These are phyloP conservation scores for Penicillium paradoxum DNA, from an alignment of 495 filamentous ascomycete species.

Conservation along the genomic window DNA sequence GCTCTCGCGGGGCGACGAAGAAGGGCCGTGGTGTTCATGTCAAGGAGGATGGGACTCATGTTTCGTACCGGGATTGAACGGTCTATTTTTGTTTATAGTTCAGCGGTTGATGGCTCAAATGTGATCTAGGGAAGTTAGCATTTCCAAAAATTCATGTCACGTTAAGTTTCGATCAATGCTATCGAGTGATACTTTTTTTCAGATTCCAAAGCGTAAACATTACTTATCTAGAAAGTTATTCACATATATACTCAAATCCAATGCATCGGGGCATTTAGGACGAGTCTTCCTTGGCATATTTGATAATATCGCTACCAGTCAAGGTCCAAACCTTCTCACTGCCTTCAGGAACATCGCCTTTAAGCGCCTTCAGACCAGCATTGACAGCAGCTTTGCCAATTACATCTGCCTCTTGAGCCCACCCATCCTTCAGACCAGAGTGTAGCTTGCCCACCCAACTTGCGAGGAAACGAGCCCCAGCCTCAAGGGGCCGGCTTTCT, in stretches of 20 bases:
- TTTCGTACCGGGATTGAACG: constrained; percentile 15
- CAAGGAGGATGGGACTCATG: constrained; percentile 29
- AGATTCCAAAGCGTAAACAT: not conserved
- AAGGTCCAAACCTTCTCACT: constrained; percentile 43
- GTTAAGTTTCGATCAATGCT: not conserved
- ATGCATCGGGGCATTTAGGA: not conserved
- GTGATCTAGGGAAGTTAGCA: not conserved
- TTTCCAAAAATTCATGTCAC: not conserved
- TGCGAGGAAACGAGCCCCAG: constrained; percentile 44
- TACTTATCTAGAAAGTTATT: not conserved
- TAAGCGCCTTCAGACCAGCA: constrained; percentile 42
- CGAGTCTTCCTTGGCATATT: constrained; percentile 22
- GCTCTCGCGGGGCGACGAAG: constrained; percentile 42
- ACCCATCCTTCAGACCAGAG: constrained; percentile 52
- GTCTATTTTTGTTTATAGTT: not conserved
- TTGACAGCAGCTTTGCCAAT: constrained; percentile 70
- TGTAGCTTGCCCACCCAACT: constrained; percentile 49
- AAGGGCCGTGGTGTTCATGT: constrained; percentile 40
- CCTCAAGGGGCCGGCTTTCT: constrained; percentile 48
- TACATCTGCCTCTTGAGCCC: constrained; percentile 70
- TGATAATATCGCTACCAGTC: constrained; percentile 34
- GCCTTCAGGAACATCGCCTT: constrained; percentile 41
- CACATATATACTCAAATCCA: not conserved
- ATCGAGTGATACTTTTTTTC: not conserved
- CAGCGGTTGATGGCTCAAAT: not conserved